Evolutionary conservation across 306 rosid species (phyloP).

Genomic region (Lathyrus sativus): DNA sequence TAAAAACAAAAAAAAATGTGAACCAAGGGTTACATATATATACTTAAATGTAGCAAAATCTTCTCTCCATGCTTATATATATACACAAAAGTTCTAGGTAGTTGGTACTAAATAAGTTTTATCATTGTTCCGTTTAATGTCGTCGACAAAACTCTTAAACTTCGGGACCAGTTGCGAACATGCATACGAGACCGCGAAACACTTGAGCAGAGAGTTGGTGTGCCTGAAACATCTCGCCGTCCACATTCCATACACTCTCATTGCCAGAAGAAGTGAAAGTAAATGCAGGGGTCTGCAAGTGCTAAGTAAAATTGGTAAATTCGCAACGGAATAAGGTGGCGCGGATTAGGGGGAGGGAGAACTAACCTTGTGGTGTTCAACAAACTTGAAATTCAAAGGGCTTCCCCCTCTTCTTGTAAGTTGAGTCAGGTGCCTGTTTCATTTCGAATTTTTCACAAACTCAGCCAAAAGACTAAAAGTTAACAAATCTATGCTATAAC

Average conservation of each 20-base stretch:
- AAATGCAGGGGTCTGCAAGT: slow-evolving; percentile 72
- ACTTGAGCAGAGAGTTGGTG: slow-evolving; percentile 96
- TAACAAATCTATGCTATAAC: too few species aligned
- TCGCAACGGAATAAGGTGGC: neutral
- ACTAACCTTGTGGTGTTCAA: slow-evolving; percentile 86
- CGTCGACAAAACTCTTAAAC: slow-evolving; percentile 41
- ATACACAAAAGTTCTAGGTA: slow-evolving; percentile 16
- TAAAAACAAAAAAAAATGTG: slow-evolving; percentile 22
- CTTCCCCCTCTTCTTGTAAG: slow-evolving; percentile 80
- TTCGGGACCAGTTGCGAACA: slow-evolving; percentile 90
- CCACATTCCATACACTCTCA: slow-evolving; percentile 89
- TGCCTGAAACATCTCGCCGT: slow-evolving; percentile 80
- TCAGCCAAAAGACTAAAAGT: too few species aligned
- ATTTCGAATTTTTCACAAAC: neutral
- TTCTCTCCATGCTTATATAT: slow-evolving; percentile 26
- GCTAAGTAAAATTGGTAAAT: slow-evolving; percentile 1
- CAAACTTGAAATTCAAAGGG: slow-evolving; percentile 79
- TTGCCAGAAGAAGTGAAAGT: slow-evolving; percentile 74
- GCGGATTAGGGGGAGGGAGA: slow-evolving; percentile 19
- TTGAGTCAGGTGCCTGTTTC: slow-evolving; percentile 84
- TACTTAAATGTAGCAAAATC: slow-evolving; percentile 10
- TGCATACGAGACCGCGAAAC: slow-evolving; percentile 73
- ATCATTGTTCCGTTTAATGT: slow-evolving; percentile 24
- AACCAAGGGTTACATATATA: neutral
- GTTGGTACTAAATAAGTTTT: slow-evolving; percentile 21